Conservation (phyloP, 805 yeast genomes). For the Yarrowia bubula region DNA sequence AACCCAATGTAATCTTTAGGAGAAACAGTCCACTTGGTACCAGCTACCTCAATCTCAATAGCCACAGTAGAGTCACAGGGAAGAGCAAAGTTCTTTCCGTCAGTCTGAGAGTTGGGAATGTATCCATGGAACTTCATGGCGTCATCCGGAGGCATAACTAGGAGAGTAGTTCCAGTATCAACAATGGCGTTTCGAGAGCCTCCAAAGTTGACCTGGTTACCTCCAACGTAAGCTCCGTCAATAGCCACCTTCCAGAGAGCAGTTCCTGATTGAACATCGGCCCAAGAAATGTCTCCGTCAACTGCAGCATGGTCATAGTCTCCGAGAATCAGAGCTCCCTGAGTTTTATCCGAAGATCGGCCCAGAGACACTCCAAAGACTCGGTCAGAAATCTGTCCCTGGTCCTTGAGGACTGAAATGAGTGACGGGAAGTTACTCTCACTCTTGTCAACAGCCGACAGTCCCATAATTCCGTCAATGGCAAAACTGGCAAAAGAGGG, state of each 20-base stretch:
- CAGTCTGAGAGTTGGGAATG: slow-evolving; percentile 51
- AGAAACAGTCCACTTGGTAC: slow-evolving; percentile 46
- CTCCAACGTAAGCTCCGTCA: slow-evolving; percentile 42
- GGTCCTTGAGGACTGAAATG: slow-evolving; percentile 33
- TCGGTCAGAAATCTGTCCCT: slow-evolving; percentile 35
- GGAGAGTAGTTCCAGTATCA: slow-evolving; percentile 67
- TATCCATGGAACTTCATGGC: slow-evolving; percentile 54
- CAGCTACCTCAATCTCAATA: slow-evolving; percentile 47
- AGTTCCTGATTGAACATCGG: slow-evolving; percentile 37
- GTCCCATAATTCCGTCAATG: slow-evolving; percentile 60
- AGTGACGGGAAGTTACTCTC: slow-evolving; percentile 37
- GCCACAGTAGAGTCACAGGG: slow-evolving; percentile 50
- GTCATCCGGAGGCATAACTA: slow-evolving; percentile 55
- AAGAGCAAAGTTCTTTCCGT: slow-evolving; percentile 62
- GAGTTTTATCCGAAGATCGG: slow-evolving; percentile 33
- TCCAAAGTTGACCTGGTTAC: slow-evolving; percentile 39
- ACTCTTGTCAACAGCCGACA: slow-evolving; percentile 49
- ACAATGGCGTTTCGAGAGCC: slow-evolving; percentile 45
- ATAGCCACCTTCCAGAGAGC: slow-evolving; percentile 53
- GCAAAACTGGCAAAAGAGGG: slow-evolving; percentile 51
- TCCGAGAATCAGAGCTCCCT: slow-evolving; percentile 50
- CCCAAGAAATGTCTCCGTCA: slow-evolving; percentile 45
- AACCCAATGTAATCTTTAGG: slow-evolving; percentile 51
- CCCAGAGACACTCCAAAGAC: slow-evolving; percentile 51
- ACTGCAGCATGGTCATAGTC: slow-evolving; percentile 42